Conservation (phyloP, 1,139 yeast genomes). For the Kodamaea sp. region DNA sequence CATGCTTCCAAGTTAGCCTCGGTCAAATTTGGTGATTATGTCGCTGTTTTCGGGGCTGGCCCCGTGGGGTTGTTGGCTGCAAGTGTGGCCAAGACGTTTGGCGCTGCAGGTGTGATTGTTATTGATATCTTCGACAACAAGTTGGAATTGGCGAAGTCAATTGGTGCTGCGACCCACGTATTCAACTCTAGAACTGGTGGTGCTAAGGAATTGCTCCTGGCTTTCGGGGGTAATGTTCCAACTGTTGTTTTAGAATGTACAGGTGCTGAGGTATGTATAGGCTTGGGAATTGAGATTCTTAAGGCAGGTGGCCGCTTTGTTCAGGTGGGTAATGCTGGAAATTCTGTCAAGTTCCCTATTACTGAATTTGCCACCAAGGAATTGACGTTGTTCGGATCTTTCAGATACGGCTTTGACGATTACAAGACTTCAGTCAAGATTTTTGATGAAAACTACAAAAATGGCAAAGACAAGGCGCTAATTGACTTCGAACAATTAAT, state of each 20-base stretch:
- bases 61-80: conserved; percentile 88
- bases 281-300: conserved; percentile 59
- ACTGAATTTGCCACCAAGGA: conserved; percentile 72
- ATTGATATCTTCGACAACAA: conserved; percentile 65
- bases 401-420: conserved; percentile 81
- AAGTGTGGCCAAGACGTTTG: conserved; percentile 76
- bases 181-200: conserved; percentile 56
- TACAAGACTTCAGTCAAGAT: conserved; percentile 73
- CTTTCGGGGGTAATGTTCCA: conserved; percentile 50
- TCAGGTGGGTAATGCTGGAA: conserved; percentile 77
- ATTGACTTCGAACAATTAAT: conserved; percentile 58
- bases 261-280: conserved; percentile 71
- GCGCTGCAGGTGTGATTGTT: conserved; percentile 69
- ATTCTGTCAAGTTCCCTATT: conserved; percentile 70
- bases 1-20: conserved; percentile 77
- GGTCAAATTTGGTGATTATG: conserved; percentile 69
- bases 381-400: conserved; percentile 68
- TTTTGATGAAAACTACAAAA: conserved; percentile 57
- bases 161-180: conserved; percentile 60
- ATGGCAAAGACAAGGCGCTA: conserved; percentile 53
- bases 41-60: conserved; percentile 88
- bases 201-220: conserved; percentile 37
- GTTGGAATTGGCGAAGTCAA: conserved; percentile 57
- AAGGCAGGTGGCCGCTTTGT: conserved; percentile 67
- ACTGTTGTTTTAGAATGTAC: conserved; percentile 69